Evolutionary conservation across 176 grass and related monocot genomes (phyloP), one percentile per base, ranked within the genome.

Genomic region (Hyparrhenia diplandra): DNA sequence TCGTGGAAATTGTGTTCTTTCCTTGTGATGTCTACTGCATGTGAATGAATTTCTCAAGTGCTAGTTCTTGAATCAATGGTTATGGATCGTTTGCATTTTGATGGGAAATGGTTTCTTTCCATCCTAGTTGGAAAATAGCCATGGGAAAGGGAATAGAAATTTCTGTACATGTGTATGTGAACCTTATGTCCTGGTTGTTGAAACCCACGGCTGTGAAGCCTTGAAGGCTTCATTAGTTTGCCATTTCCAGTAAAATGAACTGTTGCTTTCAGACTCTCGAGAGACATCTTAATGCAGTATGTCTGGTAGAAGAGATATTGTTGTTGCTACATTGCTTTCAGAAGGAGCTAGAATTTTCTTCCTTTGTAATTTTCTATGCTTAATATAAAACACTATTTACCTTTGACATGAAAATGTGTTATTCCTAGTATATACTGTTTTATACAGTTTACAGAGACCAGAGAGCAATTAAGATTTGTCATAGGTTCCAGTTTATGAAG

Each of bases 371-470:
- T 57, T 57, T 23, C 52, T 23, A 10, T 57, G 57, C 57, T 60
- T 60, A 27, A 10, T 60, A 24, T 2, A 27, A 37, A 37, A 37
- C 36, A 37, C 36, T 37, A 37, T 37, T 37, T 37, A 37, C 36
- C 36, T 37, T 37, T 37, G 36, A 37, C 36, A 37, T 37, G 36
- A 37, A 37, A 37, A 37, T 37, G 6, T 37, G 6, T 37, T 37
- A 37, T 37, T 37, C 8, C 8, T 41, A 5, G 17, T 69, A 31
- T 59, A 21, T 80, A 82, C 25, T 72, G 28, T 81, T 77, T 85
- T 37, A 72, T 29, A 58, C 58, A 66, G 45, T 71, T 76, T 71
- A 81, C 34, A 36, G 71, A 61, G 74, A 30, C 32, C 5, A 81
- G 36, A 46, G 34, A 23, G 21, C 78, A 69, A 36, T 39, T 60